Base-by-base conservation (phyloP, 176 grass and related monocot species). In the Oryza rufipogon region DNA sequence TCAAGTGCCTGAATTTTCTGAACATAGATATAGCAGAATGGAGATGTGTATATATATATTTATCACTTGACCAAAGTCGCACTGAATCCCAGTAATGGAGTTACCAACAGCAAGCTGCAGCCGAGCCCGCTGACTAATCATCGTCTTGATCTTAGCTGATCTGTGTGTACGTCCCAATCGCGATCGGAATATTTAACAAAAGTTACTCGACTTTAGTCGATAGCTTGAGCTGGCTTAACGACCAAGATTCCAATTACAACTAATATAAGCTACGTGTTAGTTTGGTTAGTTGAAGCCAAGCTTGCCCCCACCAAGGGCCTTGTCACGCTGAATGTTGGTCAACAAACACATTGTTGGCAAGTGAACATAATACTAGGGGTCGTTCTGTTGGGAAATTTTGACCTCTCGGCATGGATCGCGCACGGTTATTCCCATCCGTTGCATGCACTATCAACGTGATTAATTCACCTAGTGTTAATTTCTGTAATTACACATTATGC, bases 121-220 rank as follows among this genome's bases (percentile, higher is more conserved):
- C 49, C 13, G 14, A 47, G 61, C 9, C 4, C 16, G 78, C 78
- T 80, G 45, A 66, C 16, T 33, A 68, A 66, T 32, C n/a, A 63
- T 58, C 51, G 7, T 9, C 33, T 39, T 9, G 30, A 36, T 20
- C 33, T 63, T 66, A 60, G 28, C 36, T 25, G 13, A 33, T n/a
- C 20, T 45, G 6, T 25, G 17, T 33, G 77, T 28, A n/a, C 63
- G 23, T 80, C 42, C 41, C 42, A 20, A 66, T 56, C 33, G 2
- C 25, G 33, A 66, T 56, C n/a, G 0, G 58, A 63, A 63, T 54
- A 9, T 0, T 9, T 17, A 28, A 42, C 33, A 52, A 69, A 85
- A 70, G 70, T 64, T n/a, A 10, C 41, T 64, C 4, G 7, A 26
- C 38, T 85, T 89, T 80, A 20, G 36, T 46, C n/a, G 30, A 34